These are phyloP conservation scores for Colletotrichum cuscutae DNA, from an alignment of 2,329 filamentous ascomycete species.

Conservation along the genomic window DNA sequence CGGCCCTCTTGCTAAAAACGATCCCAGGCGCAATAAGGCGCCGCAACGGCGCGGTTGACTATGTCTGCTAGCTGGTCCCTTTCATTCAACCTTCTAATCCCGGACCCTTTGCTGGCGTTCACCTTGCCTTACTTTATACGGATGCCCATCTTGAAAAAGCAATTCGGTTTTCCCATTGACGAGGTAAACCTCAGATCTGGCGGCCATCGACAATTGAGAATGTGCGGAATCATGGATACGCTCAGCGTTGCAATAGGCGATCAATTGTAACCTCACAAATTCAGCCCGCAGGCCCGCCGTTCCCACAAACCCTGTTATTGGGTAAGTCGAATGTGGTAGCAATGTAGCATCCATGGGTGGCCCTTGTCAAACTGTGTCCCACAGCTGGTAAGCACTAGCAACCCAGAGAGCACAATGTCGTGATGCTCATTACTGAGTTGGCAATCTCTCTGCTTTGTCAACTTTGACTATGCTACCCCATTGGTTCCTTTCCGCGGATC, in stretches of 20 bases:
- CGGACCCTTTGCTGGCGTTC: background rate
- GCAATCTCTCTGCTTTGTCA: background rate
- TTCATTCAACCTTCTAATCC: background rate
- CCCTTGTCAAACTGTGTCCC: background rate
- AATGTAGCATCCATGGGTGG: constrained; percentile 1
- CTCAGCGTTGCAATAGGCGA: constrained; percentile 11
- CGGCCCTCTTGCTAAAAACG: background rate
- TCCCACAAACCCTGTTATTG: constrained; percentile 1
- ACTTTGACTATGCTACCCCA: background rate
- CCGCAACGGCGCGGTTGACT: constrained; percentile 3
- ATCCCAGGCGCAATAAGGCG: background rate
- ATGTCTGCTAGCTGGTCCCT: background rate
- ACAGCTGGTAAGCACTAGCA: constrained; percentile 18
- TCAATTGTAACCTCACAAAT: background rate
- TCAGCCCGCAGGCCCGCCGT: background rate
- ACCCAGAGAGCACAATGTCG: background rate
- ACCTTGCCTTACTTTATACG: background rate
- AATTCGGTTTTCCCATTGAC: background rate
- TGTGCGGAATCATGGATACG: background rate
- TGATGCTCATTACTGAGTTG: constrained; percentile 1
- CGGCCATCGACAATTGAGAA: background rate
- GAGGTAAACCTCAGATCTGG: background rate
- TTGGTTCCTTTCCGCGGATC: background rate
- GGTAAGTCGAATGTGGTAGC: too few species aligned
- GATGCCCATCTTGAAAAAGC: background rate